Evolutionary conservation across 306 rosid genomes (phyloP).

Genomic region (Hippophae tibetana): DNA sequence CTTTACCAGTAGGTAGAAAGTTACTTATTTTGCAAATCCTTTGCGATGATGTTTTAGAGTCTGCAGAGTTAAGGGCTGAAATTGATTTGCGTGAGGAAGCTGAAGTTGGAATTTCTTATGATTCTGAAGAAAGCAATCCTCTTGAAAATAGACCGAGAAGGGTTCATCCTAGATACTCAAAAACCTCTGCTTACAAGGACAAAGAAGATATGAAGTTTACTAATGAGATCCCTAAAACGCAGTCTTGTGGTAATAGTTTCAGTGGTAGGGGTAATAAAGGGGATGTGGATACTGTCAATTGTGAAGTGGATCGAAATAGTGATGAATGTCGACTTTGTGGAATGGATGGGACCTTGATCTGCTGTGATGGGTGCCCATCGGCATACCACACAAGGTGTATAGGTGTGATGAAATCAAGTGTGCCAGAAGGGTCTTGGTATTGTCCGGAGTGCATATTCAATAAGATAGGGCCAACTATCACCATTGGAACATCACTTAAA

Average conservation of each 20-base stretch:
- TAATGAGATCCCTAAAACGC: slow-evolving; percentile 27
- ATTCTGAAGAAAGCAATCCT: slow-evolving; percentile 48
- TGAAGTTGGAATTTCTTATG: slow-evolving; percentile 66
- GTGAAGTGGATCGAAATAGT: slow-evolving; percentile 60
- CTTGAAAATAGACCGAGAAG: slow-evolving; percentile 54
- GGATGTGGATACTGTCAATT: slow-evolving; percentile 25
- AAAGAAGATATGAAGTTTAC: slow-evolving; percentile 41
- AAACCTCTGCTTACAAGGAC: slow-evolving; percentile 57
- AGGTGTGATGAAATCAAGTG: slow-evolving; percentile 67
- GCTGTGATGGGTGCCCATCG: slow-evolving; percentile 99
- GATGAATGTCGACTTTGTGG: slow-evolving; percentile 97
- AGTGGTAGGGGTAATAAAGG: slow-evolving; percentile 29
- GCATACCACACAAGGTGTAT: slow-evolving; percentile 96
- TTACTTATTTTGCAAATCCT: slow-evolving; percentile 65
- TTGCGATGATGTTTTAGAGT: slow-evolving; percentile 66
- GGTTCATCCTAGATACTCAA: slow-evolving; percentile 59
- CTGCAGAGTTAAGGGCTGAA: slow-evolving; percentile 66
- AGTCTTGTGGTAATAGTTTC: slow-evolving; percentile 26
- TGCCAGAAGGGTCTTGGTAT: slow-evolving; percentile 95
- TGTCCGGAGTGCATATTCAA: slow-evolving; percentile 86
- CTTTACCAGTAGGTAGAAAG: slow-evolving; percentile 60
- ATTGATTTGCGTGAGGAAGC: slow-evolving; percentile 63
- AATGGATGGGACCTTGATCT: slow-evolving; percentile 92
- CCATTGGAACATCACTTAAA: slow-evolving; percentile 58
- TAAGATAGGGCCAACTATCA: slow-evolving; percentile 53